phyloP scores from a whole-genome alignment of 2,329 filamentous ascomycete genomes.

The Neurospora crassa region DNA sequence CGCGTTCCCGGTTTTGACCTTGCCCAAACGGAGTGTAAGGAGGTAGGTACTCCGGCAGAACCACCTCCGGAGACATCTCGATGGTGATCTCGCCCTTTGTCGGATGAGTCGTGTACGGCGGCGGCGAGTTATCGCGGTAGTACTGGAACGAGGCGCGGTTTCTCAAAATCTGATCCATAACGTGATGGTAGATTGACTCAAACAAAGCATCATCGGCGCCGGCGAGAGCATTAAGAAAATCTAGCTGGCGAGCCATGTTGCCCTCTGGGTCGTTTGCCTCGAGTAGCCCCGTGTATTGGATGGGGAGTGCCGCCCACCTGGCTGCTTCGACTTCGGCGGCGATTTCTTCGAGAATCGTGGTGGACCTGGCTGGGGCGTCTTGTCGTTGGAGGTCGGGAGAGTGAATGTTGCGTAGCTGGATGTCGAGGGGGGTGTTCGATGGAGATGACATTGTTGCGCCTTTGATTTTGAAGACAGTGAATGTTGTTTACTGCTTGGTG shows the following conservation, averaged over 20 bases:
- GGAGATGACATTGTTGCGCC: not conserved
- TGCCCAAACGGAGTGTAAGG: not conserved
- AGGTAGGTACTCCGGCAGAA: not conserved
- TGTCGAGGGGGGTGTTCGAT: not conserved
- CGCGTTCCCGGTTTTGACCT: not conserved
- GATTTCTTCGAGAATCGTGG: not conserved
- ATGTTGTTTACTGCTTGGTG: not conserved
- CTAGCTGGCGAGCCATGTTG: rapidly evolving
- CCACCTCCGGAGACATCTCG: not conserved
- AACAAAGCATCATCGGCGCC: not conserved
- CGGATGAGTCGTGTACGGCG: not conserved
- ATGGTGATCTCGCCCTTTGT: not conserved
- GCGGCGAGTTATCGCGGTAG: not conserved
- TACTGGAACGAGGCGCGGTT: too few relatives aligned
- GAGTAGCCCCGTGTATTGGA: not conserved
- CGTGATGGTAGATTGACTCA: not conserved
- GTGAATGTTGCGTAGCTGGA: too few relatives aligned
- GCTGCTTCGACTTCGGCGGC: not conserved
- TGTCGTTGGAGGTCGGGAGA: not conserved
- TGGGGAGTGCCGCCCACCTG: not conserved
- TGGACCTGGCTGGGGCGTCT: not conserved
- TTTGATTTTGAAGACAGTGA: not conserved
- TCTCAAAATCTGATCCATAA: not conserved
- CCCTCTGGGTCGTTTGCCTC: not conserved
- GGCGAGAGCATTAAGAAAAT: not conserved